Conservation (phyloP, 2,329 filamentous ascomycete species). For the Nothomitra cinnamomea region DNA sequence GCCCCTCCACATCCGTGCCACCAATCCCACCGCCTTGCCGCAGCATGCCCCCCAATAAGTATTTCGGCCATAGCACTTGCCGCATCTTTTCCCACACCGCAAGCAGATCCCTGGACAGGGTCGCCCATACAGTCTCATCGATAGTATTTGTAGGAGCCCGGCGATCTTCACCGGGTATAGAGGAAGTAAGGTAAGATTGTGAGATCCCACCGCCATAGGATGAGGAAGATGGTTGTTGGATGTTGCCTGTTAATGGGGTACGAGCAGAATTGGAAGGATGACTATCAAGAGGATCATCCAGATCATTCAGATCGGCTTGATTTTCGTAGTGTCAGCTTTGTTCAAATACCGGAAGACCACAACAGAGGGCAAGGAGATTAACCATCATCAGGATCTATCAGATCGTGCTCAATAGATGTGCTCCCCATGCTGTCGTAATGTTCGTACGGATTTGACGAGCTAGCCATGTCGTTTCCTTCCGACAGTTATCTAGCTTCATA, state of each 20-base stretch:
- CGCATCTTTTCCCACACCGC: constrained; percentile 97
- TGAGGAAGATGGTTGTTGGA: constrained; percentile 41
- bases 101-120: constrained; percentile 75
- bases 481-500: background rate
- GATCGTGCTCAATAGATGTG: constrained; percentile 47
- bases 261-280: constrained; percentile 45
- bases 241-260: constrained; percentile 71
- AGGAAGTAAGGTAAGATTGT: constrained; percentile 71
- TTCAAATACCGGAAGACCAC: constrained; percentile 1
- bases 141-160: constrained; percentile 82
- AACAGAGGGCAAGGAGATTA: constrained; percentile 10
- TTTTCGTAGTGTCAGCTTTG: constrained; percentile 14
- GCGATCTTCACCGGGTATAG: constrained; percentile 84
- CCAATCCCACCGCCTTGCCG: constrained; percentile 37
- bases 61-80: constrained; percentile 91
- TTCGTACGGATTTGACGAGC: constrained; percentile 29
- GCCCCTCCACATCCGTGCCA: constrained; percentile 40
- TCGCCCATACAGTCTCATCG: constrained; percentile 94
- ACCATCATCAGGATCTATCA: constrained; percentile 72
- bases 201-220: constrained; percentile 33
- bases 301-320: constrained; percentile 71
- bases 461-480: constrained; percentile 12
- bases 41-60: constrained; percentile 59
- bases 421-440: constrained; percentile 36
- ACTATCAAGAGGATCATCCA: constrained; percentile 65